Base-by-base conservation (phyloP, 495 filamentous ascomycete species). In the Viridothelium virens region DNA sequence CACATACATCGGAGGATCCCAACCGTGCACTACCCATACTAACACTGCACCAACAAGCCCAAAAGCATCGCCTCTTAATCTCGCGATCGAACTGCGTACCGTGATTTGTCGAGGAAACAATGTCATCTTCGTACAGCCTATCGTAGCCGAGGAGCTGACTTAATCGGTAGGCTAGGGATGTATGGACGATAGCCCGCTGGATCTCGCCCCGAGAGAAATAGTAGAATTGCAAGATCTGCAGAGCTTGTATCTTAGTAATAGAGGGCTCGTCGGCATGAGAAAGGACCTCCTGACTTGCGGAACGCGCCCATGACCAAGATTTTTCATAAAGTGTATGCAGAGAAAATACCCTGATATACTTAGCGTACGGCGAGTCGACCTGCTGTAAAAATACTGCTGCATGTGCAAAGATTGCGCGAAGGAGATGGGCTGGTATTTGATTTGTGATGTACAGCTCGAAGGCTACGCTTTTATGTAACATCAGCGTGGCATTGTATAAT, bases 371-470 rank as follows among this genome's bases (percentile, higher is more conserved):
- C 36, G 62, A 39, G 36, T 63, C 62, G 41, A 63, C 62, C 18
- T 63, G 62, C 62, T 63, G 7, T 37, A 63, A 63, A 38, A 63
- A 63, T 25, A 63, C 39, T 63, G 62, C 62, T 39, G 62, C 62
- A 39, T 63, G 62, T 63, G 62, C 62, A 25, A 63, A 63, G 33
- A 63, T 63, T n/a, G 62, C 62, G 62, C 62, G 62, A 4, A 63
- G 62, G 62, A 63, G 62, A 37, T 63, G 39, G 62, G 5, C 62
- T 39, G 62, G 62, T 63, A 63, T 37, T 16, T 41, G 9, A 63
- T 63, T 39, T 16, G 36, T 12, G 31, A 41, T 41, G 1, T 63
- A 63, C 2, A 63, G 62, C 34, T 63, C 31, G 41, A 63, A 63
- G 34, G 62, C 62, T 63, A 63, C 39, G 25, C 62, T 63, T 63